These are phyloP conservation scores for Adansonia gregorii DNA, from an alignment of 441 rosid genomes.

Conservation along the genomic window DNA sequence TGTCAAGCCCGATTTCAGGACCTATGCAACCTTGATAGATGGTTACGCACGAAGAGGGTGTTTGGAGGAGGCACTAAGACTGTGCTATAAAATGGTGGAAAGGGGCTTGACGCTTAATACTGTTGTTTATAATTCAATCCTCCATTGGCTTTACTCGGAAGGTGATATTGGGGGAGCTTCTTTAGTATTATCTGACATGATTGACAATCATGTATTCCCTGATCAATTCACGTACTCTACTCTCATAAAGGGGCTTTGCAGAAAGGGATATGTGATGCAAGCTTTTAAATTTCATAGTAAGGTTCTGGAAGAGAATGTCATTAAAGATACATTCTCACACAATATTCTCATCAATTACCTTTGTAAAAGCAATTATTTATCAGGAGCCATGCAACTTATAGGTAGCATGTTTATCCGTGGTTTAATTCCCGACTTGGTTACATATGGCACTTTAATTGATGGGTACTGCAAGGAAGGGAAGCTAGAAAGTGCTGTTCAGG, in stretches of 20 bases:
- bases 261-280: constrained; percentile 43
- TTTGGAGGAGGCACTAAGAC: constrained; percentile 47
- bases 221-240: constrained; percentile 61
- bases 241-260: constrained; percentile 54
- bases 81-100: constrained; percentile 57
- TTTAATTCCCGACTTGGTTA: constrained; percentile 43
- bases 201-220: constrained; percentile 37
- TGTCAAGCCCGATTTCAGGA: constrained; percentile 46
- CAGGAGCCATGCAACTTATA: constrained; percentile 51
- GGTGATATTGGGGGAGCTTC: constrained; percentile 52
- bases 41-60: constrained; percentile 49
- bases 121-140: constrained; percentile 46
- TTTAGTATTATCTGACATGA: constrained; percentile 46
- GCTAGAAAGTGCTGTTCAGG: constrained; percentile 39
- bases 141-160: constrained; percentile 52
- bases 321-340: constrained; percentile 48
- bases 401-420: constrained; percentile 59
- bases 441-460: constrained; percentile 54
- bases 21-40: constrained; percentile 55
- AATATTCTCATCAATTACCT: constrained; percentile 58
- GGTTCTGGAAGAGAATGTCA: constrained; percentile 42
- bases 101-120: constrained; percentile 48
- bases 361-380: constrained; percentile 40
- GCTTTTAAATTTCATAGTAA: constrained; percentile 51
- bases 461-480: constrained; percentile 52